Percentiles rank a stretch among this genome's conserved stretches.
phyloP scores from a whole-genome alignment of 2,329 filamentous ascomycete genomes.

The Aspergillus piperis region DNA sequence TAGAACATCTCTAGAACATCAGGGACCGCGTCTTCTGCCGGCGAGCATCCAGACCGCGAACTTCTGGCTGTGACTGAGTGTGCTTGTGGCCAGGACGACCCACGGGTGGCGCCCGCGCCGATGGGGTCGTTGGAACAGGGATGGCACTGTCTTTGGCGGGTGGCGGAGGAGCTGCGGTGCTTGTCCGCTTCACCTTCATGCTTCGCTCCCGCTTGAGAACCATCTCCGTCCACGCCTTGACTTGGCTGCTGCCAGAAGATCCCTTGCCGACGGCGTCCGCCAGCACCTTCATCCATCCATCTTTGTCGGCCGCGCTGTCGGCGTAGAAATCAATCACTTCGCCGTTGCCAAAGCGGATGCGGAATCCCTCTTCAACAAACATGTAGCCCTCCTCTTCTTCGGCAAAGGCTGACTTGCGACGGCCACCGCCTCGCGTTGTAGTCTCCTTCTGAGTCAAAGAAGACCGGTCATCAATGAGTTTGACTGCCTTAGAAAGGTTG shows the following conservation, averaged over 20 bases:
- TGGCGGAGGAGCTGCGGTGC: constrained; percentile 20
- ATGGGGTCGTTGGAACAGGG: constrained; percentile 20
- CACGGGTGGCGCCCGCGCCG: constrained; percentile 33
- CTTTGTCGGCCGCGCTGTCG: constrained; percentile 82
- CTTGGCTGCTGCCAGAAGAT: constrained; percentile 42
- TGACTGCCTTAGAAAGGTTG: constrained; percentile 88
- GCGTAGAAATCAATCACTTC: constrained; percentile 99
- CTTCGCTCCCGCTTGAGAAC: constrained; percentile 54
- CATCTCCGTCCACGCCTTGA: constrained; percentile 64
- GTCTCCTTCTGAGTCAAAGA: constrained; percentile 82
- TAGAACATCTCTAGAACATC: constrained; percentile 45
- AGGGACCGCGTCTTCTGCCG: constrained; percentile 46
- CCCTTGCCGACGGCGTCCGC: constrained; percentile 67
- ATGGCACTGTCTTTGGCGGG: constrained; percentile 28
- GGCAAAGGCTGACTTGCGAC: constrained; percentile 91
- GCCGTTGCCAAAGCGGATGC: constrained; percentile 96
- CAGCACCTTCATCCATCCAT: constrained; percentile 90
- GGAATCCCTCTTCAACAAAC: constrained; percentile 99
- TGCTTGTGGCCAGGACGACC: constrained; percentile 40
- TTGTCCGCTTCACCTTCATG: constrained; percentile 33
- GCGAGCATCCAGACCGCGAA: constrained; percentile 37
- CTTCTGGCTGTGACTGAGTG: constrained; percentile 43
- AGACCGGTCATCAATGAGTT: constrained; percentile 88
- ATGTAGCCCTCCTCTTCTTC: constrained; percentile 99
- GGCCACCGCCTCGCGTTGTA: constrained; percentile 71